Conservation (phyloP, 805 yeast genomes). For the Kregervanrija fluxuum region DNA sequence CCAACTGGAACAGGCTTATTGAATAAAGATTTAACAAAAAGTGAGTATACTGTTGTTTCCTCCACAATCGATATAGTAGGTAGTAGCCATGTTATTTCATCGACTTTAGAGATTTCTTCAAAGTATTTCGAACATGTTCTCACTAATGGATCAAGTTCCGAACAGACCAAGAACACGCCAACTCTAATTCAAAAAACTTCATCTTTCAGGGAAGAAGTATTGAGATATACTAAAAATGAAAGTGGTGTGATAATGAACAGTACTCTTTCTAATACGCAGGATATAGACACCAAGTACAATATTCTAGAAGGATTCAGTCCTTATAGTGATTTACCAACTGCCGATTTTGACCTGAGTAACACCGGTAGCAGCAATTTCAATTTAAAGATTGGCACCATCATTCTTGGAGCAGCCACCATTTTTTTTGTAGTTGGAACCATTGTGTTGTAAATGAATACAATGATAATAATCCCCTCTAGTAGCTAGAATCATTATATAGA, state of each 20-base stretch:
- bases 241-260: not conserved
- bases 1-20: too few relatives aligned
- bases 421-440: too few relatives aligned
- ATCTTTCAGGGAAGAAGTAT: too few relatives aligned
- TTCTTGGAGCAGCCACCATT: too few relatives aligned
- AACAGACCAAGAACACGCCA: not conserved
- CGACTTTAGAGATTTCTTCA: too few relatives aligned
- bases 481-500: too few relatives aligned
- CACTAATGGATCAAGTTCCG: not conserved
- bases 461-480: too few relatives aligned
- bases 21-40: too few relatives aligned
- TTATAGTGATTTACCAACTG: constrained; percentile 17
- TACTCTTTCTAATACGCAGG: not conserved
- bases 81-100: too few relatives aligned
- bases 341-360: constrained; percentile 17
- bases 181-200: not conserved
- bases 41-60: too few relatives aligned
- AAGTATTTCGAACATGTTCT: not conserved
- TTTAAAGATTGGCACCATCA: not conserved
- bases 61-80: too few relatives aligned
- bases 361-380: constrained; percentile 1
- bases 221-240: not conserved
- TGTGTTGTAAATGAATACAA: too few relatives aligned
- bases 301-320: constrained; percentile 12
- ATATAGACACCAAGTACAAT: not conserved